phyloP scores from a whole-genome alignment of 1,284 basidiomycete genomes.

The Malassezia equina region DNA sequence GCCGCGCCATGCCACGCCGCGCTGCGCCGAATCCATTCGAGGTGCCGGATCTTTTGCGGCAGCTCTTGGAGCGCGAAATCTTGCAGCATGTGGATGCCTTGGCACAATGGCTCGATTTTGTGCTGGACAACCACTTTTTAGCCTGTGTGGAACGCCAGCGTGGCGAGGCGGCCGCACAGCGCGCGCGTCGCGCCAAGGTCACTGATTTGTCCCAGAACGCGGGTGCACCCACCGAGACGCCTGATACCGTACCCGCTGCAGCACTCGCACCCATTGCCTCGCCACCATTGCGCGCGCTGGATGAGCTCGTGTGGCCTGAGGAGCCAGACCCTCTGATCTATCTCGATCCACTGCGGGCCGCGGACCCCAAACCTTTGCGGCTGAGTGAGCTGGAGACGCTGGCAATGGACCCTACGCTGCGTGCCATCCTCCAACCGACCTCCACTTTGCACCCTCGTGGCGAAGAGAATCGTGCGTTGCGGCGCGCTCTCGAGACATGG shows the following conservation, averaged over 20 bases:
- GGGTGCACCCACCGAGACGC: not conserved
- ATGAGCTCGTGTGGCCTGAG: slow-evolving; percentile 32
- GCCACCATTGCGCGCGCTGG: slow-evolving; percentile 29
- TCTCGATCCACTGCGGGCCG: slow-evolving; percentile 40
- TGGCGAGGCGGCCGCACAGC: slow-evolving; percentile 63
- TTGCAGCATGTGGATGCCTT: slow-evolving; percentile 80
- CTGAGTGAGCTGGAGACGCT: slow-evolving; percentile 29
- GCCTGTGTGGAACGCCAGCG: slow-evolving; percentile 67
- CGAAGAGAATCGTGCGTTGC: slow-evolving; percentile 21
- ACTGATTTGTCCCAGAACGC: not conserved
- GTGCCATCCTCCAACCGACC: slow-evolving; percentile 28
- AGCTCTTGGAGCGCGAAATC: slow-evolving; percentile 76
- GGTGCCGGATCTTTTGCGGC: slow-evolving; percentile 36
- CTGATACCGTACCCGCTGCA: not conserved
- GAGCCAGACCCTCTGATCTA: slow-evolving; percentile 44
- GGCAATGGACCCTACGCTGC: slow-evolving; percentile 30
- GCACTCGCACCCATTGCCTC: slow-evolving; percentile 12
- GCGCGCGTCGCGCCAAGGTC: slow-evolving; percentile 25
- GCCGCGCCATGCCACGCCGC: slow-evolving; percentile 20
- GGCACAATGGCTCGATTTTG: slow-evolving; percentile 81
- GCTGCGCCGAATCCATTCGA: slow-evolving; percentile 39
- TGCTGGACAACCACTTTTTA: slow-evolving; percentile 84
- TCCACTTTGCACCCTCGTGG: slow-evolving; percentile 24
- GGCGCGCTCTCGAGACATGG: slow-evolving; percentile 33
- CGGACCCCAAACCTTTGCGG: slow-evolving; percentile 40